Base-by-base conservation (phyloP, 805 yeast species). In the Myxozyma mucilagina region DNA sequence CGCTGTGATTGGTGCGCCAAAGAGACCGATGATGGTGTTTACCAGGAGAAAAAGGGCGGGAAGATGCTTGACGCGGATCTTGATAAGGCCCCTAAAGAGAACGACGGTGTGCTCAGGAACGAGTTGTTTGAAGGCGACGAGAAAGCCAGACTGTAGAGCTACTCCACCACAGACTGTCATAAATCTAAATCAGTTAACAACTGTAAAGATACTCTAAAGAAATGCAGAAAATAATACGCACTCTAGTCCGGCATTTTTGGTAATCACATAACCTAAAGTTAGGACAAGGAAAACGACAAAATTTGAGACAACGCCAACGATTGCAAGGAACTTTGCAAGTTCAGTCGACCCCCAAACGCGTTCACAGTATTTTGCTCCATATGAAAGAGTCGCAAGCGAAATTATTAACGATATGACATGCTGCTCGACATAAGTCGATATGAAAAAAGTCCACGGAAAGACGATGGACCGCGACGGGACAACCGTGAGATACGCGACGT, bases 71-170 rank as follows among this genome's bases (percentile, higher is more conserved):
- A 74, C 73, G 3, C 71, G 66, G 50, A 84, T 74, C 61, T 83
- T 78, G 57, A 79, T 56, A 56, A 74, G 62, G 45, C 83, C 82
- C 58, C 79, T 74, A 73, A 84, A 75, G 59, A 82, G 74, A 51
- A 77, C 73, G 66, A 83, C 71, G 65, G 84, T 75, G 74, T 86
- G 83, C 68, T 85, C 86, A 34, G 89, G 86, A 31, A 84, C 80
- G 62, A 86, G 70, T 72, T 86, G 90, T 68, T 85, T 86, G 66
- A 85, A 80, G 4, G 87, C 85, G 2, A 86, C 87, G 32, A 86
- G 72, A 57, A 84, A 81, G 1, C 85, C 87, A 66, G 83, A 74
- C 43, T 82, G 73, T n/a, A 84, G 67, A 1, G 87, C 83, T 68
- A 82, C 78, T 58, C 82, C 78, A 0, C 87, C 85, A 65, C 80